Evolutionary conservation across 2,329 filamentous ascomycete genomes (phyloP), one percentile per base, ranked within the genome.

Genomic region (Mariannaea elegans): DNA sequence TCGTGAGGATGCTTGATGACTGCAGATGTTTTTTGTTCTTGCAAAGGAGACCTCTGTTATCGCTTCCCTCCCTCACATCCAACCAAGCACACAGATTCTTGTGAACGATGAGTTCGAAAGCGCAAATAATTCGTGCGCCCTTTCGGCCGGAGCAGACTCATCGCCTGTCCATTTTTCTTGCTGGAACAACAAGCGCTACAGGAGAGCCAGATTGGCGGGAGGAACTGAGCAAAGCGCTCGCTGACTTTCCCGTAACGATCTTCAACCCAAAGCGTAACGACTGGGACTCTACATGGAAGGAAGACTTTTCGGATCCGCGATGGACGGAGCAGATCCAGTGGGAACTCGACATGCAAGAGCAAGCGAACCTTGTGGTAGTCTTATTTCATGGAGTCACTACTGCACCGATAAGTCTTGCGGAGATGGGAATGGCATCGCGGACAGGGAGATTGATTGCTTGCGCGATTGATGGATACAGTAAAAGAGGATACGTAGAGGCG

Each of bases 401-500:
- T 45, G 85, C 85, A 7, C 84, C 85, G 1, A 79, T 89, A 23
- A 87, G 82, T 31, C 72, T 90, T 67, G 72, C 90, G 42, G 87
- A 90, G 73, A 72, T 90, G 16, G 87, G 87, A 0, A 73, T 90
- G 4, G 82, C 76, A 46, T 81, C 81, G 3, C 74, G 67, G 14
- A 50, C 59, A 9, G 74, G 74, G 1, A 84, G 81, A 68, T 76
- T 79, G 1, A 74, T 89, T 10, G 85, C 88, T 1, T 81, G 82
- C 39, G 86, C 82, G 45, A 76, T 80, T 2, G 71, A 77, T 21
- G 78, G 77, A 0, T 90, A 85, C 65, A 80, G 73, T 73, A 87
- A 87, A 71, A 78, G 78, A n/a, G 87, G 85, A 0, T 88, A 90
- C 63, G 84, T 90, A 29, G 76, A 85, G 66, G 75, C 87, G 13